These are phyloP conservation scores for Fragilaria crotonensis DNA, from an alignment of 108 stramenopile species.

Conservation along the genomic window DNA sequence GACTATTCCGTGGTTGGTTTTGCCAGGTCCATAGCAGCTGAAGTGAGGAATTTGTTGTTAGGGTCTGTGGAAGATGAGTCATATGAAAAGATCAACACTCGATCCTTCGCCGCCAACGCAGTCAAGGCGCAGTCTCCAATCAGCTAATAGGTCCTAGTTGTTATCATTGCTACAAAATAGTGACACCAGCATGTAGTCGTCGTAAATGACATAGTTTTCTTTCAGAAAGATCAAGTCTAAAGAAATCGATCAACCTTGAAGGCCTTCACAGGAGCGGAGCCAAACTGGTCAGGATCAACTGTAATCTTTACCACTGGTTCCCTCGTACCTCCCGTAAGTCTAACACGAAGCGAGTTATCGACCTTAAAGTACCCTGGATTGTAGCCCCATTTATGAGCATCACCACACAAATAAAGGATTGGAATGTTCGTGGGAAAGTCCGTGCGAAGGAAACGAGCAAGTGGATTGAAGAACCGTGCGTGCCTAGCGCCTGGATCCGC, in stretches of 20 bases:
- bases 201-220: no score
- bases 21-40: no score
- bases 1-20: background rate
- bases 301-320: background rate
- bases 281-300: background rate
- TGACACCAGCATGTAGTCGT: no score
- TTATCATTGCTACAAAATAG: no score
- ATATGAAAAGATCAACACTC: background rate
- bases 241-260: background rate
- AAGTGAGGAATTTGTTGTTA: no score
- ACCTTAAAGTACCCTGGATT: background rate
- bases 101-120: background rate
- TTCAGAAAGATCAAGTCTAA: background rate
- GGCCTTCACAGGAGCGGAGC: background rate
- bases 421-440: slow-evolving; percentile 17
- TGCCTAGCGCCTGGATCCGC: slow-evolving; percentile 9
- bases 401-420: slow-evolving; percentile 23
- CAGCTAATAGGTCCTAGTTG: background rate
- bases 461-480: slow-evolving; percentile 13
- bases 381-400: slow-evolving; percentile 9
- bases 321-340: background rate
- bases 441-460: slow-evolving; percentile 4
- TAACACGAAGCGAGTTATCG: background rate
- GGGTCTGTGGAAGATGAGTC: no score
- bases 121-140: background rate